Percentiles rank a stretch among this genome's conserved stretches.
Evolutionary conservation across 2,329 filamentous ascomycete genomes (phyloP).

Genomic region (Phialophora verrucosa): DNA sequence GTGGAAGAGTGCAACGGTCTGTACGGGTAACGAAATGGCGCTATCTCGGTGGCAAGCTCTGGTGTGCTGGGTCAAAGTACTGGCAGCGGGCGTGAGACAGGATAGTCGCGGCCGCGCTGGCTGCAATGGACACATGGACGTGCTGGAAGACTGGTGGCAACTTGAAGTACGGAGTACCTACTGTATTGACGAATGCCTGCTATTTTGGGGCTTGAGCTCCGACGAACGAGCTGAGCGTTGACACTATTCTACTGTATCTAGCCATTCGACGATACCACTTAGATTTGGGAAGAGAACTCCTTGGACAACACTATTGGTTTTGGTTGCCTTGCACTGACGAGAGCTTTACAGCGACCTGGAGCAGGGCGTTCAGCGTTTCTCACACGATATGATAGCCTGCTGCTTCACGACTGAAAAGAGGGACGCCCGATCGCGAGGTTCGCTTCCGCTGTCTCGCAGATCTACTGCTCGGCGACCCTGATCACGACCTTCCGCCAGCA

Average conservation of each 20-base stretch:
- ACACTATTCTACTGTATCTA: background rate
- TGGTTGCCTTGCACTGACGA: background rate
- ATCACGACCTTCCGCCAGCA: slow-evolving; percentile 35
- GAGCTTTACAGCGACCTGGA: background rate
- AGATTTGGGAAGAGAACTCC: background rate
- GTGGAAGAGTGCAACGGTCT: background rate
- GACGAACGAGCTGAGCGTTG: background rate
- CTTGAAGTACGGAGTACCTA: background rate
- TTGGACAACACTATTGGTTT: background rate
- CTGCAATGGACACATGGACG: background rate
- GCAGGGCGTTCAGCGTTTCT: background rate
- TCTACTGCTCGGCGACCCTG: slow-evolving; percentile 3
- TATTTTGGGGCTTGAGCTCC: background rate
- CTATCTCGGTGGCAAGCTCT: background rate
- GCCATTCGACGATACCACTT: background rate
- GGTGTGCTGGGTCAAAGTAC: slow-evolving; percentile 1
- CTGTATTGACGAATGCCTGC: background rate
- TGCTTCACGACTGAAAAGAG: background rate
- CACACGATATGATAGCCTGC: background rate
- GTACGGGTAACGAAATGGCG: slow-evolving; percentile 5
- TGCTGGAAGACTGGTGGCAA: background rate
- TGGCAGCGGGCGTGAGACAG: background rate
- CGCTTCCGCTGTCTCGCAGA: background rate
- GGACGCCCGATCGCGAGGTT: background rate
- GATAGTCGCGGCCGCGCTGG: background rate